Conservation (phyloP, 2,329 filamentous ascomycete species). For the Blastomyces emzantsi region DNA sequence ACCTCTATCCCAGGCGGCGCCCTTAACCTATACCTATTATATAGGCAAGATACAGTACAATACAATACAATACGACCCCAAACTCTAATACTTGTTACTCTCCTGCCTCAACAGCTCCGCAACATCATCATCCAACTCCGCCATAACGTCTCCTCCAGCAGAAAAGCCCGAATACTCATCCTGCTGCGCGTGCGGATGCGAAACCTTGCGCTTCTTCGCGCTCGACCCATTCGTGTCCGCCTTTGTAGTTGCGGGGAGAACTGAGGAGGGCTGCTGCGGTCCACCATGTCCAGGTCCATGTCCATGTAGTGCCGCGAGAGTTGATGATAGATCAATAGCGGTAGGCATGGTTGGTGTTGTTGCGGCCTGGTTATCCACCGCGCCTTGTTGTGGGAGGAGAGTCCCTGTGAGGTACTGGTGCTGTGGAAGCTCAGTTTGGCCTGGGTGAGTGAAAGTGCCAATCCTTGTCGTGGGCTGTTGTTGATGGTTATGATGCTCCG, state of each 20-base stretch:
- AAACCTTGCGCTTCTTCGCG: slow-evolving; percentile 43
- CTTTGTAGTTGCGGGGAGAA: slow-evolving; percentile 12
- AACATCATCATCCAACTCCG: slow-evolving; percentile 53
- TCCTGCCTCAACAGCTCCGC: slow-evolving; percentile 49
- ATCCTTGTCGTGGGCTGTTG: slow-evolving; percentile 16
- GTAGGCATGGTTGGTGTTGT: slow-evolving; percentile 21
- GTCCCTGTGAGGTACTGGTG: slow-evolving; percentile 12
- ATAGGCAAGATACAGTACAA: neutral
- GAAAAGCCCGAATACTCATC: slow-evolving; percentile 40
- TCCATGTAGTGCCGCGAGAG: slow-evolving; percentile 16
- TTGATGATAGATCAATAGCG: slow-evolving; percentile 15
- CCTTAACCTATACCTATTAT: neutral
- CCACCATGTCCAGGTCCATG: slow-evolving; percentile 14
- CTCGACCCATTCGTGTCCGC: slow-evolving; percentile 21
- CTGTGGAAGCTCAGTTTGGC: slow-evolving; percentile 13
- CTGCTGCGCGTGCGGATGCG: slow-evolving; percentile 22
- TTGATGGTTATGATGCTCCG: slow-evolving; percentile 13
- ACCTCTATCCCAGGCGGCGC: no score
- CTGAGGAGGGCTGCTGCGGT: slow-evolving; percentile 16
- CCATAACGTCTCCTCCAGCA: slow-evolving; percentile 46
- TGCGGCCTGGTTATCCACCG: slow-evolving; percentile 14
- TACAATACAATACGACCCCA: neutral
- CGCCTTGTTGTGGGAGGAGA: slow-evolving; percentile 1
- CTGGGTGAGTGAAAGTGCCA: neutral
- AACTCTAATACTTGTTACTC: slow-evolving; percentile 20